These are phyloP conservation scores for Phytophthora chlamydospora DNA, from an alignment of 352 stramenopile genomes.

Conservation along the genomic window DNA sequence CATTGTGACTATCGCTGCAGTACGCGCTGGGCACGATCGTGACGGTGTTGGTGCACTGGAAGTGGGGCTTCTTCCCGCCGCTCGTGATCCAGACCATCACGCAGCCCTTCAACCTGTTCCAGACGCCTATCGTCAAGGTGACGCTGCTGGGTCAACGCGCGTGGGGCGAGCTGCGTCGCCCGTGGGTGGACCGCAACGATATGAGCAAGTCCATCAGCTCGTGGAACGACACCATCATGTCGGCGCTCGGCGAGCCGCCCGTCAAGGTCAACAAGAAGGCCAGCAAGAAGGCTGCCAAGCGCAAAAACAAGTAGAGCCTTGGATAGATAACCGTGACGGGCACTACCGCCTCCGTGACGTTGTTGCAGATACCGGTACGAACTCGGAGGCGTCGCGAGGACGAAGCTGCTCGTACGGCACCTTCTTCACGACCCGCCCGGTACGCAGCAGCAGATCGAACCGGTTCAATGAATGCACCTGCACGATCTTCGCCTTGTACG, in stretches of 20 bases:
- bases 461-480: slow-evolving; percentile 44
- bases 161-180: slow-evolving; percentile 80
- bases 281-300: slow-evolving; percentile 71
- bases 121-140: slow-evolving; percentile 71
- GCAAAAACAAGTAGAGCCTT: slow-evolving; percentile 64
- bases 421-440: slow-evolving; percentile 46
- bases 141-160: slow-evolving; percentile 63
- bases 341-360: slow-evolving; percentile 15
- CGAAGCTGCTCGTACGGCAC: slow-evolving; percentile 49
- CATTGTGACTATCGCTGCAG: slow-evolving; percentile 26
- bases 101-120: slow-evolving; percentile 78
- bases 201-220: slow-evolving; percentile 71
- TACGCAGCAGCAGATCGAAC: slow-evolving; percentile 59
- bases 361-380: slow-evolving; percentile 17
- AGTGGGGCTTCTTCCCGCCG: slow-evolving; percentile 84
- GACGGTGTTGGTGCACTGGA: slow-evolving; percentile 76
- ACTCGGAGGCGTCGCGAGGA: slow-evolving; percentile 30
- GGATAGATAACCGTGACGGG: slow-evolving; percentile 7
- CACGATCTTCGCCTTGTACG: slow-evolving; percentile 55
- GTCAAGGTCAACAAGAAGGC: slow-evolving; percentile 72
- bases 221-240: slow-evolving; percentile 85
- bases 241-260: slow-evolving; percentile 59
- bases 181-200: slow-evolving; percentile 69
- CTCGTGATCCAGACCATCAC: slow-evolving; percentile 83
- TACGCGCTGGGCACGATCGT: slow-evolving; percentile 67